A percentile compares a stretch with the other conserved stretches of the same genome.
Conservation (phyloP, 1,139 yeast species). For the Kodamaea anthophila region DNA sequence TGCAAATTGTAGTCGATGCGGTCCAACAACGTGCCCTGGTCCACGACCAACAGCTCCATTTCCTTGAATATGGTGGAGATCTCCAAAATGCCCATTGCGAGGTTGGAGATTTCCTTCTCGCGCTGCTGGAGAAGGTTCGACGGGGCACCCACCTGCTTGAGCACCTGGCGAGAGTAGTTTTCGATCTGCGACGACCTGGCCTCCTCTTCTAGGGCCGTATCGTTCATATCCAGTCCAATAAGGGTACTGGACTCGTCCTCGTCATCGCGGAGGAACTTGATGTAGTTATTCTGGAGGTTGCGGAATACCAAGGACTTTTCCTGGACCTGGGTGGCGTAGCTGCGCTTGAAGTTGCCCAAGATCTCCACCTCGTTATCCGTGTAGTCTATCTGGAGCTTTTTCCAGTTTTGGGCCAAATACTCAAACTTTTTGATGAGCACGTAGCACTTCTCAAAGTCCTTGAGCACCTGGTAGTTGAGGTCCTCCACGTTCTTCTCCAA, state of each 20-base stretch:
- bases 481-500: slow-evolving; percentile 70
- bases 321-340: slow-evolving; percentile 81
- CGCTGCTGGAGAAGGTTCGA: slow-evolving; percentile 53
- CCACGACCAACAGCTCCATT: slow-evolving; percentile 85
- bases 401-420: slow-evolving; percentile 35
- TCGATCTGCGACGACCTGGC: slow-evolving; percentile 16
- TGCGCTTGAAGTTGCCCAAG: slow-evolving; percentile 74
- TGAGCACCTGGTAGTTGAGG: slow-evolving; percentile 66
- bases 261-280: slow-evolving; percentile 68
- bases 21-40: slow-evolving; percentile 91
- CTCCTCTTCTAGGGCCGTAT: slow-evolving; percentile 30
- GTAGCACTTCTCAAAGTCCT: slow-evolving; percentile 71
- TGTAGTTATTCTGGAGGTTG: slow-evolving; percentile 81
- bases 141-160: slow-evolving; percentile 42
- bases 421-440: slow-evolving; percentile 66
- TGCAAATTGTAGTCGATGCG: slow-evolving; percentile 88
- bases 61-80: slow-evolving; percentile 90
- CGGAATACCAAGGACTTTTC: slow-evolving; percentile 71
- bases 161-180: slow-evolving; percentile 33
- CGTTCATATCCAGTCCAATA: slow-evolving; percentile 7
- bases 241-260: slow-evolving; percentile 43
- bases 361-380: slow-evolving; percentile 52
- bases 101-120: slow-evolving; percentile 80
- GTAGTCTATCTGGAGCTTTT: slow-evolving; percentile 28
- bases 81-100: slow-evolving; percentile 92